Base-by-base conservation (phyloP, 805 yeast genomes). In the Ogataea neopini region DNA sequence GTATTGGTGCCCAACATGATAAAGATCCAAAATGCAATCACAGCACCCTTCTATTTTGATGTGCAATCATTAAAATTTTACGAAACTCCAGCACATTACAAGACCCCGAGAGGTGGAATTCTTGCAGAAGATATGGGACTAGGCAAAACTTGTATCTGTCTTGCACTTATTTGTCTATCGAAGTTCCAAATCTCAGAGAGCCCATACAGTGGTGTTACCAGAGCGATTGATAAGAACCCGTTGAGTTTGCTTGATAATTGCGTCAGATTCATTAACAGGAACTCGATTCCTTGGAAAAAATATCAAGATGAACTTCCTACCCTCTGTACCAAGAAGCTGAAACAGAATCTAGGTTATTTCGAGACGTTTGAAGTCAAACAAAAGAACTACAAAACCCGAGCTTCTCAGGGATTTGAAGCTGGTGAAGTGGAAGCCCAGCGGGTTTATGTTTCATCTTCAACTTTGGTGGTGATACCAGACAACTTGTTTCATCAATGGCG, bases 81-180 rank as follows among this genome's bases (percentile, higher is more conserved):
- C 18, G 17, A 22, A 1, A 48, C 58, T 2, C 80, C 86, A 0
- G 75, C 70, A 17, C 57, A 62, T 3, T 80, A 72, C 52, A 55
- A 55, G 11, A 66, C 80, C 2, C 81, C 86, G 0, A 66, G 76
- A 53, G 86, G 86, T 15, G 87, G 86, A 0, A 79, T 81, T 4
- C 60, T 81, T 13, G 86, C 86, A 1, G 87, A 81, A 48, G 81
- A 80, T 71, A 81, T 81, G 86, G 87, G 87, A 0, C 65, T 81
- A 33, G 87, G 87, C 0, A 81, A 81, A 58, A 81, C 87, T 0
- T 71, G 80, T 41, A 81, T 81, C 4, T 80, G 84, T 54, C 62
- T 82, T 22, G 78, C 83, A 3, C 64, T 81, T 41, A 72, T 84
- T 0, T 76, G 84, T 52, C 56, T 76, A 6, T 75, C 89, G 0